These are phyloP conservation scores for Tulasnella sp. DNA, from an alignment of 768 basidiomycete genomes.

Conservation along the genomic window DNA sequence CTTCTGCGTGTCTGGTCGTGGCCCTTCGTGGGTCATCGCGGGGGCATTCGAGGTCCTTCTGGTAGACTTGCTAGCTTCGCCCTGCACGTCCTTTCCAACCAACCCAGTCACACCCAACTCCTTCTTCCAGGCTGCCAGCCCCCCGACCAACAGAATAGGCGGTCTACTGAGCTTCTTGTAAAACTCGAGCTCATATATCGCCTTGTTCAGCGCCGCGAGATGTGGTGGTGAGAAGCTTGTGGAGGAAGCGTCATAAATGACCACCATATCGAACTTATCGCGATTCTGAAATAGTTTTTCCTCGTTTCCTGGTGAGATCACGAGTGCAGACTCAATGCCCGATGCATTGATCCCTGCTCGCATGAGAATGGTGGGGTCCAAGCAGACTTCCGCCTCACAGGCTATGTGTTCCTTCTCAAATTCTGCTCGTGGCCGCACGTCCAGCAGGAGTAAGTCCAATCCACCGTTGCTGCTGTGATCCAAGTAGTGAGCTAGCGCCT, in stretches of 20 bases:
- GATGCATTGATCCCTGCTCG: constrained; percentile 55
- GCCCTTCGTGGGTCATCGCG: too few relatives aligned
- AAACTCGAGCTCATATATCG: constrained; percentile 67
- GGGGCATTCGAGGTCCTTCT: too few relatives aligned
- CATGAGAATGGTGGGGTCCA: constrained; percentile 69
- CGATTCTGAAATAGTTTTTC: constrained; percentile 68
- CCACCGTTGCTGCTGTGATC: constrained; percentile 16
- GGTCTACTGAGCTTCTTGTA: constrained; percentile 54
- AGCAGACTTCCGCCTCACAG: constrained; percentile 57
- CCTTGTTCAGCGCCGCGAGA: constrained; percentile 48
- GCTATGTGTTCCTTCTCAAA: constrained; percentile 68
- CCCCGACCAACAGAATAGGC: constrained; percentile 79
- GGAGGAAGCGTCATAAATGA: constrained; percentile 59
- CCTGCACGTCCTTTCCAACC: constrained; percentile 19
- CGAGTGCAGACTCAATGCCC: constrained; percentile 63
- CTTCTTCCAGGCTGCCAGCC: constrained; percentile 68
- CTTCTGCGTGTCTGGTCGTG: too few relatives aligned
- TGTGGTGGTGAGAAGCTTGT: constrained; percentile 41
- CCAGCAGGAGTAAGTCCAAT: constrained; percentile 61
- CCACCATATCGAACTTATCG: constrained; percentile 80
- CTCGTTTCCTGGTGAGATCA: constrained; percentile 61
- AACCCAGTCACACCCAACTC: constrained; percentile 35
- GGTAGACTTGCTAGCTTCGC: too few relatives aligned
- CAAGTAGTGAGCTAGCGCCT: not conserved
- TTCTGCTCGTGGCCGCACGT: constrained; percentile 68